Base-by-base conservation (phyloP, 108 stramenopile genomes). In the Parietichytrium sp. region DNA sequence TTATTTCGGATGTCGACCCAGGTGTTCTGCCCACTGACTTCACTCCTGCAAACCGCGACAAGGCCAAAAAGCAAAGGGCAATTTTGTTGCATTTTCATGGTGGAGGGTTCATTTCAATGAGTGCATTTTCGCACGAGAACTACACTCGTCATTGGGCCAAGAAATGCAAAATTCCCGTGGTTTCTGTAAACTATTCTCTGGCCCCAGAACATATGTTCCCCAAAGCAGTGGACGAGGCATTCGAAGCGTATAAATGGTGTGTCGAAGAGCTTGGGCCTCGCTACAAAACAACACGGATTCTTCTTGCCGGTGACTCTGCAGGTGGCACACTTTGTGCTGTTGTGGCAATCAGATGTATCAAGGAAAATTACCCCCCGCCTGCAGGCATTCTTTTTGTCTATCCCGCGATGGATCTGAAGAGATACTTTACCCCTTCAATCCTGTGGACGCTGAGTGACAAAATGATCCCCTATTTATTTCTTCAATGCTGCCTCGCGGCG, bases 91-190 rank as follows among this genome's bases (percentile, higher is more conserved):
- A 72, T 20, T 72, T 72, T 72, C 61, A 72, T 25, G 61, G 61
- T 16, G 61, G 61, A 10, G 61, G 61, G 6, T 72, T 72, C 45
- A 25, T 72, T 47, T 72, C 61, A 7, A 72, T 36, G 38, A 72
- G 61, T 25, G 61, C 61, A 45, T n/a, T 42, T 6, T 33, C 61
- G 20, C 61, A 72, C 61, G 61, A 72, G 61, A 72, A 36, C 20
- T 72, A 72, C 33, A 72, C 61, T 10, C 61, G 61, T 45, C 33
- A 42, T 42, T 72, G 61, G 61, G 25, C 61, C 10, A 72, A 72
- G 20, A 33, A 72, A n/a, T 72, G 61, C 61, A 38, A 38, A n/a
- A n/a, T 45, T 31, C 61, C 61, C 13, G 20, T 72, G 20, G 45
- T 72, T 27, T 72, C 61, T 2, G 61, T 72, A 23, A 42, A 72